Evolutionary conservation across 1,284 basidiomycete genomes (phyloP).

Genomic region (Apiotrichum brassicae): DNA sequence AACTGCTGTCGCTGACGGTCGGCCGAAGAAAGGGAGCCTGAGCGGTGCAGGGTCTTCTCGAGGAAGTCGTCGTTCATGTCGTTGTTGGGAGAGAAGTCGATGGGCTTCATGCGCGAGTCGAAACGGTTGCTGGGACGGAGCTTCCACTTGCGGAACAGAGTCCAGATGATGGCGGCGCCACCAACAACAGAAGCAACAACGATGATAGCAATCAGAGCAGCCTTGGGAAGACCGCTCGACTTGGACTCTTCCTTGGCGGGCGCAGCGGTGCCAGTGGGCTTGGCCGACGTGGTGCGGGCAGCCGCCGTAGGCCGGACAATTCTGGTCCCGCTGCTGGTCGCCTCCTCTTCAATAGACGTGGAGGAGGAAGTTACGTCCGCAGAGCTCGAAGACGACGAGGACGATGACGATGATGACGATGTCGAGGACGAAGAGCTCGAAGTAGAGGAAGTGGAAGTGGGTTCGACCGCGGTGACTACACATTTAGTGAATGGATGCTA

Average conservation of each 20-base stretch:
- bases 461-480: too few relatives aligned
- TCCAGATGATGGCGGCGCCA: constrained; percentile 67
- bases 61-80: constrained; percentile 41
- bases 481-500: too few relatives aligned
- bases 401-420: too few relatives aligned
- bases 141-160: constrained; percentile 86
- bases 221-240: constrained; percentile 47
- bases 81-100: constrained; percentile 67
- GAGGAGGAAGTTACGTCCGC: too few relatives aligned
- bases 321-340: too few relatives aligned
- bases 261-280: constrained; percentile 13
- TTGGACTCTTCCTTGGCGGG: constrained; percentile 16
- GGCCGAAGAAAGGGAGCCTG: constrained; percentile 30
- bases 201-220: constrained; percentile 64
- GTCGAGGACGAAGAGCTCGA: too few relatives aligned
- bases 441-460: too few relatives aligned
- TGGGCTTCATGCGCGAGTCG: constrained; percentile 57
- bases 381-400: too few relatives aligned
- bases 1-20: constrained; percentile 39
- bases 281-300: constrained; percentile 7
- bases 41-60: constrained; percentile 40
- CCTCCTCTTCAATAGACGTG: too few relatives aligned
- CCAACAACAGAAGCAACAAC: constrained; percentile 63
- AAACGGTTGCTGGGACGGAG: constrained; percentile 70
- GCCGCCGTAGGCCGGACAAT: constrained; percentile 10